Evolutionary conservation across 208 protist species (phyloP).

Genomic region (Polymyxa betae): DNA sequence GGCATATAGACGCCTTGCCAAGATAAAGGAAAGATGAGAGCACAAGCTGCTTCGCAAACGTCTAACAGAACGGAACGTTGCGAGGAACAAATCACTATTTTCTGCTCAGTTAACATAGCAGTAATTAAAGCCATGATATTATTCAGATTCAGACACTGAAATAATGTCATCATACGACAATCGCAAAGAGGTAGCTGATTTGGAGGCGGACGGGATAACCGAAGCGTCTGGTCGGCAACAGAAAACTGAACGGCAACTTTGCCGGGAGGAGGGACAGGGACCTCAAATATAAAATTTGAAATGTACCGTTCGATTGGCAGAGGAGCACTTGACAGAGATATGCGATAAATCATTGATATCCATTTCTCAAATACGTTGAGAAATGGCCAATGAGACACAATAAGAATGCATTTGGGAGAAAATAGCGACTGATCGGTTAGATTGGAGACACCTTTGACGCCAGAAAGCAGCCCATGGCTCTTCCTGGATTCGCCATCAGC

Average conservation of each 20-base stretch:
- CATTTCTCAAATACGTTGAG: constrained; percentile 36
- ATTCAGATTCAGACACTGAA: constrained; percentile 54
- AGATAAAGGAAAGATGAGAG: constrained; percentile 56
- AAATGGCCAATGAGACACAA: constrained; percentile 55
- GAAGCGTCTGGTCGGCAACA: constrained; percentile 2
- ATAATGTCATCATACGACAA: neutral
- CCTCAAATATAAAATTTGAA: constrained; percentile 51
- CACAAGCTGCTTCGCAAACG: constrained; percentile 22
- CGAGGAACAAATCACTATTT: constrained; percentile 16
- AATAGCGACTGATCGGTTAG: neutral
- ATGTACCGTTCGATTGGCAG: constrained; percentile 52
- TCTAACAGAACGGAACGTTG: neutral
- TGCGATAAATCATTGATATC: constrained; percentile 38
- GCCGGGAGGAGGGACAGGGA: constrained; percentile 52
- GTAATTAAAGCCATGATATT: constrained; percentile 42
- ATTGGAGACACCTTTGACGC: neutral
- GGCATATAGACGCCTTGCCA: constrained; percentile 62
- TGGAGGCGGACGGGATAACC: constrained; percentile 15
- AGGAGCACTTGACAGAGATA: neutral
- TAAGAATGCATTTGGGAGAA: neutral
- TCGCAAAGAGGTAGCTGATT: constrained; percentile 25
- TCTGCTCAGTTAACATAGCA: constrained; percentile 39
- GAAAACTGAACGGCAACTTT: constrained; percentile 50
- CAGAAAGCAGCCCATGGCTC: neutral
- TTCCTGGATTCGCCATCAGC: neutral